These are phyloP conservation scores for Debaryomyces udenii DNA, from an alignment of 1,139 yeast species.

Conservation along the genomic window DNA sequence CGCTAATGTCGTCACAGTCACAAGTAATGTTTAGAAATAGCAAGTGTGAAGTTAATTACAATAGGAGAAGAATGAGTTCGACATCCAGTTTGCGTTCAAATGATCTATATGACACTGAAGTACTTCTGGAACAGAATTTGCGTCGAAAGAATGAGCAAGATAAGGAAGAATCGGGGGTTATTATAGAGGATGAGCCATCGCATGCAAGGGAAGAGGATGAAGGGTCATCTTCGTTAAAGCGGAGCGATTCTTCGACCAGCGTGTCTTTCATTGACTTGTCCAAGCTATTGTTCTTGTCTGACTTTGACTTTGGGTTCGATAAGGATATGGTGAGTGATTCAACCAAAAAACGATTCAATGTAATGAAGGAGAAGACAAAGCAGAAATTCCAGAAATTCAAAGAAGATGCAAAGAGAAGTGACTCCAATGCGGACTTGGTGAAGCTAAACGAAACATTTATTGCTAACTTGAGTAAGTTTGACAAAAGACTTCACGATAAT, in stretches of 20 bases:
- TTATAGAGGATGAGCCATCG: slow-evolving; percentile 4
- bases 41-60: not conserved
- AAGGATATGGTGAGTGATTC: slow-evolving; percentile 40
- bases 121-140: slow-evolving; percentile 10
- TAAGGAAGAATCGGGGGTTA: not conserved
- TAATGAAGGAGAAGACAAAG: slow-evolving; percentile 41
- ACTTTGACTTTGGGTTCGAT: slow-evolving; percentile 49
- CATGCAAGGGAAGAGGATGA: slow-evolving; percentile 1
- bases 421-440: slow-evolving; percentile 28
- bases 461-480: slow-evolving; percentile 55
- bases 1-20: not conserved
- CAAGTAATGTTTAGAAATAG: not conserved
- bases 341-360: slow-evolving; percentile 38
- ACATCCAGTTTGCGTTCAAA: slow-evolving; percentile 2
- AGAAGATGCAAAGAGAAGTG: slow-evolving; percentile 14
- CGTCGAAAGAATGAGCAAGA: slow-evolving; percentile 10
- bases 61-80: slow-evolving; percentile 5
- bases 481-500: slow-evolving; percentile 53
- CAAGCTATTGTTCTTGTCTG: slow-evolving; percentile 41
- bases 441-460: slow-evolving; percentile 40
- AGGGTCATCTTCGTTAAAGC: slow-evolving; percentile 6
- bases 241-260: slow-evolving; percentile 40
- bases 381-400: slow-evolving; percentile 31
- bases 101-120: not conserved
- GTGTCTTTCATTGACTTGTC: slow-evolving; percentile 42